phyloP scores from a whole-genome alignment of 2,329 filamentous ascomycete species.

The Aspergillus sergii region DNA sequence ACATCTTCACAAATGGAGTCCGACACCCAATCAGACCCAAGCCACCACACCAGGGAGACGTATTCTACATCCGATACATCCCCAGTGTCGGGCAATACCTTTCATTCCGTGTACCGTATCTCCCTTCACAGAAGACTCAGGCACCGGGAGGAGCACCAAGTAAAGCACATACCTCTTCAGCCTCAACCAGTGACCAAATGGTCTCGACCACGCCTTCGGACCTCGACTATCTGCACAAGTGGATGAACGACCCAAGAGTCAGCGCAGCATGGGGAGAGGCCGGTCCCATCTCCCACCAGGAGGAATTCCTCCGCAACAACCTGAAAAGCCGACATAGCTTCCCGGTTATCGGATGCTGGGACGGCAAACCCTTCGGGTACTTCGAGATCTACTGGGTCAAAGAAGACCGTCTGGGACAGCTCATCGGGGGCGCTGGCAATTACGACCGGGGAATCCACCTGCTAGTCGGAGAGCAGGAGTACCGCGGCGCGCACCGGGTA shows the following conservation, averaged over 20 bases:
- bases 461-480: conserved; percentile 89
- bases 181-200: conserved; percentile 33
- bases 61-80: conserved; percentile 86
- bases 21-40: conserved; percentile 87
- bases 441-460: conserved; percentile 90
- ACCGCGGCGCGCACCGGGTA: conserved; percentile 75
- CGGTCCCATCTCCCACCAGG: conserved; percentile 58
- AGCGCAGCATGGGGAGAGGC: conserved; percentile 79
- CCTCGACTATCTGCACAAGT: conserved; percentile 72
- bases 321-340: conserved; percentile 76
- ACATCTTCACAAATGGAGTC: conserved; percentile 74
- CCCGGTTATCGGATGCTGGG: conserved; percentile 90
- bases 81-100: conserved; percentile 82
- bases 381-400: conserved; percentile 99
- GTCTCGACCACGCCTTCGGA: conserved; percentile 54
- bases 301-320: conserved; percentile 67
- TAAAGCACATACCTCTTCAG: background rate
- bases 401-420: conserved; percentile 76
- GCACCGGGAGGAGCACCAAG: conserved; percentile 30
- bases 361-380: conserved; percentile 92
- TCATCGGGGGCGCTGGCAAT: conserved; percentile 69
- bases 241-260: conserved; percentile 87
- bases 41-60: conserved; percentile 84
- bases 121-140: conserved; percentile 57
- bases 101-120: conserved; percentile 80